Evolutionary conservation across 2,329 filamentous ascomycete species (phyloP), one percentile per base, ranked within the genome.

Genomic region (Cercospora janseana): DNA sequence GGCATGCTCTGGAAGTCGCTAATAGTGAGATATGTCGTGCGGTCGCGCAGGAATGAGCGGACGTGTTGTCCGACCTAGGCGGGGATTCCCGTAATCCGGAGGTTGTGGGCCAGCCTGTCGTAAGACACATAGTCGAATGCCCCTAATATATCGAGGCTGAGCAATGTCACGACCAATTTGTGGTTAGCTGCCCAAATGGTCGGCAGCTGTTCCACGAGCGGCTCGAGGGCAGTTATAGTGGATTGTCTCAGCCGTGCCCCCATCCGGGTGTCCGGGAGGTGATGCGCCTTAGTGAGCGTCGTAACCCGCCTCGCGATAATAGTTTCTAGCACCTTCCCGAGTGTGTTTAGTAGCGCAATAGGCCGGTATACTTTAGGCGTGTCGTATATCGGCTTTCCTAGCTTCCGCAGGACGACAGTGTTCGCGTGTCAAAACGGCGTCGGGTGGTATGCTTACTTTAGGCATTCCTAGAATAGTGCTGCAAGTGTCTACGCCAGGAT

Each of bases 121-220:
- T 69, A 70, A 20, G 55, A 69, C 10, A 73, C 67, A 12, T 70
- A 56, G 37, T 60, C 47, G 46, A 67, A 70, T 10, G 63, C 66
- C 15, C 61, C 57, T 2, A 59, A 63, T 16, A 69, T 52, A 52
- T 70, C 59, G 1, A 69, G 59, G 3, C 62, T 42, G 2, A 67
- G 60, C n/a, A 70, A 52, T 18, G 59, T 65, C n/a, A 56, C 62
- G 3, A 68, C 59, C 23, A 60, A 27, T 12, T 26, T 20, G 32
- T 57, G 58, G 26, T 29, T 20, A 59, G 42, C 52, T 54, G 44
- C 51, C 26, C 34, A 40, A 6, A 23, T 24, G 4, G 18, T 13
- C 12, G 63, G 49, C 26, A 68, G 61, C 49, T 57, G 52, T 41
- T 64, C 49, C 4, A 58, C 57, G 12, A 68, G 46, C 7, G 57